Base-by-base conservation (phyloP, 345 rosid species). In the Pistacia integerrima region DNA sequence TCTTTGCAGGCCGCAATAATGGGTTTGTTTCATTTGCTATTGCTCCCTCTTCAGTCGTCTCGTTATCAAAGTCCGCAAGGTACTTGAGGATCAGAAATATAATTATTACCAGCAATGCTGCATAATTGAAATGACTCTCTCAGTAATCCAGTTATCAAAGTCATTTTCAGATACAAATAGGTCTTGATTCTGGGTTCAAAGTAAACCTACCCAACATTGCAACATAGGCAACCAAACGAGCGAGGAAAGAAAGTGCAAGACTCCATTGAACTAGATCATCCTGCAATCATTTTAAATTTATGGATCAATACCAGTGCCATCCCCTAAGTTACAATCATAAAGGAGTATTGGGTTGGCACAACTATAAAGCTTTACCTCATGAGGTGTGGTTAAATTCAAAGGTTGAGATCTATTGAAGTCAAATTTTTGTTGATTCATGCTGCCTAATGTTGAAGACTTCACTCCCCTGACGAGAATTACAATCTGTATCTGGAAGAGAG, bases 151-250 rank as follows among this genome's bases (percentile, higher is more conserved):
- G 5, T 22, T 41, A 41, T 41, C 46, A 41, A 41, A 5, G 1
- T 41, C 46, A 0, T 41, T 41, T 41, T 41, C 46, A 41, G 46
- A 41, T 41, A 5, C 46, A 41, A 41, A 5, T 8, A 54, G 17
- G 18, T 54, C 16, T 54, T 18, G 18, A 54, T 54, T 54, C 57
- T 54, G 57, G 57, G 57, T 11, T 51, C 17, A 14, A 51, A 59
- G 44, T 6, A 1, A 30, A 61, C 78, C 28, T 64, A 84, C 90
- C 87, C 64, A 84, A 62, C 56, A 82, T 78, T 30, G 85, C 83
- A 75, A 85, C 5, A 76, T 79, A 87, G 33, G 86, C 81, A 44
- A 72, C 41, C 18, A 84, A 67, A 38, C 84, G 89, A 33, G 85
- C 88, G 56, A 87, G 33, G 44, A 83, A 80, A 67, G 72, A 56